Conservation (phyloP, 371 early-diverging fungal species). For the Parasitella parasitica region DNA sequence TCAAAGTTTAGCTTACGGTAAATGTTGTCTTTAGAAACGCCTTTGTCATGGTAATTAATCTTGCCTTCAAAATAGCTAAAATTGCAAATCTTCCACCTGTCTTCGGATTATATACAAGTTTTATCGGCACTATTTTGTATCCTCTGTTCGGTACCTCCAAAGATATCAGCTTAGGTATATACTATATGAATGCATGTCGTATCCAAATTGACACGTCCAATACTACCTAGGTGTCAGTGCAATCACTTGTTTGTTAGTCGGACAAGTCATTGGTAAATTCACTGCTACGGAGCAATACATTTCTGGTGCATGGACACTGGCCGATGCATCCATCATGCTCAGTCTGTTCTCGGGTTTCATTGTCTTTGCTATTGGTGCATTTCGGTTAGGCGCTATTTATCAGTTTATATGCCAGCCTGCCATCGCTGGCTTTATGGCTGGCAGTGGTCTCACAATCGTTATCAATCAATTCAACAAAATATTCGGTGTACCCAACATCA, state of each 20-base stretch:
- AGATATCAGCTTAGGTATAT: slow-evolving; percentile 80
- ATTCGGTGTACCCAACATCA: slow-evolving; percentile 69
- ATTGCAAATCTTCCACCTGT: slow-evolving; percentile 81
- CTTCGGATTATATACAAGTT: slow-evolving; percentile 86
- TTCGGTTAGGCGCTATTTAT: slow-evolving; percentile 78
- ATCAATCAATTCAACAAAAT: slow-evolving; percentile 76
- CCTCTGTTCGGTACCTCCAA: slow-evolving; percentile 81
- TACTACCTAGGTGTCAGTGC: slow-evolving; percentile 77
- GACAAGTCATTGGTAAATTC: slow-evolving; percentile 61
- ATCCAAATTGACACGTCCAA: not conserved
- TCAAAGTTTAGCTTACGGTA: slow-evolving; percentile 79
- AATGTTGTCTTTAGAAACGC: too few species aligned
- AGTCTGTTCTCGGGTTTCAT: slow-evolving; percentile 68
- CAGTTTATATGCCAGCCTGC: slow-evolving; percentile 82
- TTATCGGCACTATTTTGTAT: slow-evolving; percentile 78
- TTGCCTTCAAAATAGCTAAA: slow-evolving; percentile 52
- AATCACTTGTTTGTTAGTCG: slow-evolving; percentile 75
- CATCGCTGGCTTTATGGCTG: slow-evolving; percentile 74
- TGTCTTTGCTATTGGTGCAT: slow-evolving; percentile 63
- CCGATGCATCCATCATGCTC: slow-evolving; percentile 47
- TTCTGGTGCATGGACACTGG: slow-evolving; percentile 35
- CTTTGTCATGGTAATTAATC: not conserved
- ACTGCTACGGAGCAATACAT: slow-evolving; percentile 35
- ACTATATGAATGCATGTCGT: not conserved
- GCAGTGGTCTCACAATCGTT: slow-evolving; percentile 76